Conservation (phyloP, 2,329 filamentous ascomycete genomes). For the Colletotrichum sp. region DNA sequence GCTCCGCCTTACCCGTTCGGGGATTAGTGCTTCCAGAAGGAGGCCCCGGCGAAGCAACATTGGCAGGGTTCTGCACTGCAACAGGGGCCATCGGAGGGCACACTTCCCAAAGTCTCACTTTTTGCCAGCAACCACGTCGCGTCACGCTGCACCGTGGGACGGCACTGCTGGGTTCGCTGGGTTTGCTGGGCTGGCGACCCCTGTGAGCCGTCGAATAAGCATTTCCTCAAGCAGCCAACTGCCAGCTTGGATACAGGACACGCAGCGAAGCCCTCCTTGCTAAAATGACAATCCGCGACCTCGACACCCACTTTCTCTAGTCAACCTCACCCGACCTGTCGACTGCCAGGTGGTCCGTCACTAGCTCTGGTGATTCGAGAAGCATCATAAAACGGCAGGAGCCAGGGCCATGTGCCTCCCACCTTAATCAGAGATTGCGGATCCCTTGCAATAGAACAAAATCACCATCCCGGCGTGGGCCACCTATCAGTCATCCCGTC, state of each 20-base stretch:
- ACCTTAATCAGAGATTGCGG: conserved; percentile 12
- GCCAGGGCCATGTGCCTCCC: conserved; percentile 14
- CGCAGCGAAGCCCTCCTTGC: not conserved
- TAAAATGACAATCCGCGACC: not conserved
- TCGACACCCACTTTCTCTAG: not conserved
- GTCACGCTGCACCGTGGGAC: conserved; percentile 10
- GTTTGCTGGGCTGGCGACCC: not conserved
- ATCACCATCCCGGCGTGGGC: not conserved
- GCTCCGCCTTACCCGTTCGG: not conserved
- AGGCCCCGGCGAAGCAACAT: not conserved
- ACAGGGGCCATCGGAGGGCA: not conserved
- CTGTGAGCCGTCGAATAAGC: conserved; percentile 9
- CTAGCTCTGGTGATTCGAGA: not conserved
- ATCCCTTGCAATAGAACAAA: conserved; percentile 5
- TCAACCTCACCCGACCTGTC: not conserved
- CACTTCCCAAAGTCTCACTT: not conserved
- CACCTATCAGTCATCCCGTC: conserved; percentile 1
- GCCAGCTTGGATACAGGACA: not conserved
- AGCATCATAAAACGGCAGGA: not conserved
- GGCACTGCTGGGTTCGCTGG: not conserved
- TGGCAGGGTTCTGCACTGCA: conserved; percentile 6
- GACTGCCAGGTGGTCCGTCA: not conserved
- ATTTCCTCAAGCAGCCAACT: not conserved
- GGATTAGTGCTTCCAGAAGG: not conserved
- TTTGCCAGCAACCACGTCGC: conserved; percentile 3